A percentile compares a stretch with the other conserved stretches of the same genome.
Conservation (phyloP, 129 eudicot species). For the Lactuca saligna region DNA sequence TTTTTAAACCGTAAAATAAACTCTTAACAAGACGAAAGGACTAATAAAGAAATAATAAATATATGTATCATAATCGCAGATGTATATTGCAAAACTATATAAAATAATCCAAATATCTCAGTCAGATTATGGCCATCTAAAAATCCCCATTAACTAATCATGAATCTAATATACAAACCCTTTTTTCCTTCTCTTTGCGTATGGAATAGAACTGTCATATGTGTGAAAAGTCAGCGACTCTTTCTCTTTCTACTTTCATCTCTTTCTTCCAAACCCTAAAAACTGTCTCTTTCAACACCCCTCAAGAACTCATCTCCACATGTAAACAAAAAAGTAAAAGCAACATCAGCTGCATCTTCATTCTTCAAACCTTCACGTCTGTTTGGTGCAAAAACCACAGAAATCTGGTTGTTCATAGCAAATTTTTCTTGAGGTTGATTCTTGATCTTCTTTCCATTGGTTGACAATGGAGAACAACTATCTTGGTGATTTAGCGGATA, state of each 20-base stretch:
- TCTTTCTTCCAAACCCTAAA: constrained; percentile 42
- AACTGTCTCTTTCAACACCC: constrained; percentile 34
- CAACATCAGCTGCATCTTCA: constrained; percentile 19
- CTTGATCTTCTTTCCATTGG: background rate
- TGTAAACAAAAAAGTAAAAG: constrained; percentile 23
- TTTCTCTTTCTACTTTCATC: constrained; percentile 39
- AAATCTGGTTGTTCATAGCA: constrained; percentile 1
- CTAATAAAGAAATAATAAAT: constrained; percentile 7
- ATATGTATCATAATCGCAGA: constrained; percentile 20
- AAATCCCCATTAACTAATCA: constrained; percentile 32
- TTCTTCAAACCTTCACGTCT: constrained; percentile 28
- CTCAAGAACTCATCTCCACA: constrained; percentile 9
- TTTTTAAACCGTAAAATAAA: constrained; percentile 8
- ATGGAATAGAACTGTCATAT: constrained; percentile 43
- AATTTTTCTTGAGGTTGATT: constrained; percentile 19
- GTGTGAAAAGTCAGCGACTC: constrained; percentile 74
- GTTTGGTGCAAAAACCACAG: constrained; percentile 29
- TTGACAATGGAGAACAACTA: constrained; percentile 54
- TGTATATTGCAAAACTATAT: constrained; percentile 26
- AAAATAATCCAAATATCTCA: constrained; percentile 37
- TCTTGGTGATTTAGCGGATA: constrained; percentile 87
- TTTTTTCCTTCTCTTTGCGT: constrained; percentile 46
- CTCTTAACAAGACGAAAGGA: constrained; percentile 21
- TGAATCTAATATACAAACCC: constrained; percentile 31
- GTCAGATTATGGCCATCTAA: constrained; percentile 29